Base-by-base conservation (phyloP, 78 protist genomes). In the Dictyostelium citrinum region DNA sequence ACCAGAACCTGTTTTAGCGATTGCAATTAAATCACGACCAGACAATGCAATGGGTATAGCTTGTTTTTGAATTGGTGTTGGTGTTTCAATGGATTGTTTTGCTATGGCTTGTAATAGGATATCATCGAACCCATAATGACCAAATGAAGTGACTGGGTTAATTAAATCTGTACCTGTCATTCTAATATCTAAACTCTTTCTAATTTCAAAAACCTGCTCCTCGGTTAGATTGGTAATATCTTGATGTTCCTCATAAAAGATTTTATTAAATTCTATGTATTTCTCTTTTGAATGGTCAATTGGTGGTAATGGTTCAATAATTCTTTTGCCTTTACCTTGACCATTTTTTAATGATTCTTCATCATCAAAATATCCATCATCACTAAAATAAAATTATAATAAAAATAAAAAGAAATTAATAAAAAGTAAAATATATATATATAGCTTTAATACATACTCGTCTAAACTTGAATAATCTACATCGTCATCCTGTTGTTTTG, bases 21-120 rank as follows among this genome's bases (percentile, higher is more conserved):
- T 49, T 9, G 97, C 99, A 31, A 98, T 95, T 22, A 98, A 5
- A 58, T 98, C 99, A 41, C 98, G 82, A 10, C 99, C 99, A 11
- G 67, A 16, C 82, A 98, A 60, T 2, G 95, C 79, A 24, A 90
- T 78, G 0, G 99, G 99, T 11, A 98, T 72, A 6, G 97, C 95
- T 35, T 95, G 97, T 10, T 55, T 35, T 68, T 98, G 99, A 27
- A 98, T 90, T 22, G 98, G 70, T 0, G 98, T 98, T 5, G 99
- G 99, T 16, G 22, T 49, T 67, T 61, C 90, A 51, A 74, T 98
- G 4, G 80, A 51, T 49, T 39, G 75, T 61, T 83, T 55, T n/a
- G 71, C 68, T 14, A 94, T 94, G 0, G 81, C 49, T 37, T 91
- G 90, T 43, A 83, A 45, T 75, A 91, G 10, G 2, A 51, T 49